phyloP scores from a whole-genome alignment of 768 basidiomycete species.

The Suillus clintonianus region DNA sequence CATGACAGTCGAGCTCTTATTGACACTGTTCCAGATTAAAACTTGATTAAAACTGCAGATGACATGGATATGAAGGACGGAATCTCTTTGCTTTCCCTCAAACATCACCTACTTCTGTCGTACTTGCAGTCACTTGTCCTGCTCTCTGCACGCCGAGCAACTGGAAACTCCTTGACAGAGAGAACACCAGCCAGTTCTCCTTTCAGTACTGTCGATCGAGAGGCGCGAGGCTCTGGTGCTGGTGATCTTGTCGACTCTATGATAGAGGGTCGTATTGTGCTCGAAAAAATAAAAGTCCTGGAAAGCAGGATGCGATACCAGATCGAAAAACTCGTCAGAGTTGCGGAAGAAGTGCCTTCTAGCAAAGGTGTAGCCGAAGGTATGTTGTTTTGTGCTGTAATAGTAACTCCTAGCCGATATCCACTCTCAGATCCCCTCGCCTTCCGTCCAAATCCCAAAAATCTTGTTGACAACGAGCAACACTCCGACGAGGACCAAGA shows the following conservation, averaged over 20 bases:
- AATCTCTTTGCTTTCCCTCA: constrained; percentile 87
- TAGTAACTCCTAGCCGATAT: not conserved
- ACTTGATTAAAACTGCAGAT: constrained; percentile 26
- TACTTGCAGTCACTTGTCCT: constrained; percentile 85
- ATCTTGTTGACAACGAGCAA: constrained; percentile 52
- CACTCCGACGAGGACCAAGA: constrained; percentile 31
- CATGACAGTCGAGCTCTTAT: not conserved
- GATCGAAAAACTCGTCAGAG: constrained; percentile 87
- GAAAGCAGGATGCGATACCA: constrained; percentile 92
- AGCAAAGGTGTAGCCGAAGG: constrained; percentile 56
- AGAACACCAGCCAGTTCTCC: constrained; percentile 51
- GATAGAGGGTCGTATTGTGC: constrained; percentile 76
- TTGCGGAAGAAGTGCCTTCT: constrained; percentile 62
- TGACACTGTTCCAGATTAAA: constrained; percentile 30
- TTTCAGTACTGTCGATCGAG: constrained; percentile 56
- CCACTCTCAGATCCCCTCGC: constrained; percentile 74
- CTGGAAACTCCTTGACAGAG: constrained; percentile 61
- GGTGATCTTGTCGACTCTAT: constrained; percentile 82
- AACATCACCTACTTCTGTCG: constrained; percentile 80
- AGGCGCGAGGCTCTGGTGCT: constrained; percentile 51
- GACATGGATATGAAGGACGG: constrained; percentile 67
- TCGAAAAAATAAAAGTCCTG: constrained; percentile 86
- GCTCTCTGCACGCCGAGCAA: constrained; percentile 65
- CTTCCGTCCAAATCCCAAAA: constrained; percentile 88
- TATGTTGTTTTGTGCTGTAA: constrained; percentile 30